Conservation (phyloP, 208 protist species). For the Leishmania martiniquensis region DNA sequence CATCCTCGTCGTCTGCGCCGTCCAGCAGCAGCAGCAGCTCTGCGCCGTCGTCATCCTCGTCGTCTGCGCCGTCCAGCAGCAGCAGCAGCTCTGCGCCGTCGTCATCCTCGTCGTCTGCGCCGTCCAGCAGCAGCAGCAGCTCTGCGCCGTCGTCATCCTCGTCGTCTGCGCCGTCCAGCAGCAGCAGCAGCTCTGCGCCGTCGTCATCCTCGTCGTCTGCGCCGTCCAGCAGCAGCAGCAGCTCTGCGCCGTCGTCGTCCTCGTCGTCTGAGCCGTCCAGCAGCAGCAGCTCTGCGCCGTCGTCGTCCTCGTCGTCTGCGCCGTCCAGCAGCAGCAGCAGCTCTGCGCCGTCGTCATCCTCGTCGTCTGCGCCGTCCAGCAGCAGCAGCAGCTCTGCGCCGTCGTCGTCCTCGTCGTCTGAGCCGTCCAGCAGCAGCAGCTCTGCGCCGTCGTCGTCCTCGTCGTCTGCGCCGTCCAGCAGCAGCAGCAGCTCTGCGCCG, state of each 20-base stretch:
- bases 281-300: not conserved
- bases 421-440: not conserved
- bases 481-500: not conserved
- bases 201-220: not conserved
- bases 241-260: not conserved
- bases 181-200: conserved; percentile 1
- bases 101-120: not conserved
- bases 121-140: conserved; percentile 3
- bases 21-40: conserved; percentile 3
- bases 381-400: not conserved
- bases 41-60: not conserved
- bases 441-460: not conserved
- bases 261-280: not conserved
- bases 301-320: not conserved
- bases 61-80: conserved; percentile 1
- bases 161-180: conserved; percentile 2
- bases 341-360: not conserved
- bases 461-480: not conserved
- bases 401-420: not conserved
- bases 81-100: conserved; percentile 1
- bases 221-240: not conserved
- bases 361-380: not conserved
- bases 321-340: conserved; percentile 1
- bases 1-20: not conserved
- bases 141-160: not conserved